These are phyloP conservation scores for Solanum piurae DNA, from an alignment of 257 asterid genomes.

Conservation along the genomic window DNA sequence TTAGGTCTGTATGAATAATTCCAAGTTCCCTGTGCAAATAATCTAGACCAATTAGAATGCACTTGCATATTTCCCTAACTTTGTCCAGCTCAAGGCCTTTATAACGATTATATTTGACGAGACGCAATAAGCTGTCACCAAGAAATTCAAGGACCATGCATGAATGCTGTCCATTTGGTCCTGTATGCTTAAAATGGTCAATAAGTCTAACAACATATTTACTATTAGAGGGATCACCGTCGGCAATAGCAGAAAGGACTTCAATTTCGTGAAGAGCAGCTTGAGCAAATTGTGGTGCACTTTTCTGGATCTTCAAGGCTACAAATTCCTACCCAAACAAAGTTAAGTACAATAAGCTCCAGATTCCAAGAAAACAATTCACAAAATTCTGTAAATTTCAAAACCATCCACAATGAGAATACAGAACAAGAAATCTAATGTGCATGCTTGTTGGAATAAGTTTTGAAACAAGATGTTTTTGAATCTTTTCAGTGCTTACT, in stretches of 20 bases:
- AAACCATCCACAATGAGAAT: neutral
- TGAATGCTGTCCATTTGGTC: slow-evolving; percentile 96
- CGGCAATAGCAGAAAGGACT: slow-evolving; percentile 69
- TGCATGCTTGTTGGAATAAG: neutral
- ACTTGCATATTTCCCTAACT: slow-evolving; percentile 87
- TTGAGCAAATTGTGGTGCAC: slow-evolving; percentile 92
- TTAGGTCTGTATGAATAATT: slow-evolving; percentile 83
- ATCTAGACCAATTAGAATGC: slow-evolving; percentile 84
- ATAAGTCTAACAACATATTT: slow-evolving; percentile 64
- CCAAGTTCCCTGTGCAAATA: slow-evolving; percentile 75
- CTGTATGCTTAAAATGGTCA: slow-evolving; percentile 87
- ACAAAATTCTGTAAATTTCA: neutral
- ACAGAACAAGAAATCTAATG: neutral
- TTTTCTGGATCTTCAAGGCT: slow-evolving; percentile 96
- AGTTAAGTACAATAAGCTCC: neutral
- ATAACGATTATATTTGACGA: slow-evolving; percentile 67
- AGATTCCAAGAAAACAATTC: neutral
- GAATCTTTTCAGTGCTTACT: neutral
- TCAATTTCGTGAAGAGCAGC: slow-evolving; percentile 96
- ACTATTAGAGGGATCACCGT: slow-evolving; percentile 56
- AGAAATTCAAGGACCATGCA: slow-evolving; percentile 98
- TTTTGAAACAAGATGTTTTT: neutral
- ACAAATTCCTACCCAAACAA: slow-evolving; percentile 45
- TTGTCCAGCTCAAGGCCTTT: slow-evolving; percentile 68
- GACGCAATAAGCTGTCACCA: slow-evolving; percentile 82